Evolutionary conservation across 2,329 filamentous ascomycete species (phyloP), one percentile per base, ranked within the genome.

Genomic region (Magnaporthiopsis incrustans): DNA sequence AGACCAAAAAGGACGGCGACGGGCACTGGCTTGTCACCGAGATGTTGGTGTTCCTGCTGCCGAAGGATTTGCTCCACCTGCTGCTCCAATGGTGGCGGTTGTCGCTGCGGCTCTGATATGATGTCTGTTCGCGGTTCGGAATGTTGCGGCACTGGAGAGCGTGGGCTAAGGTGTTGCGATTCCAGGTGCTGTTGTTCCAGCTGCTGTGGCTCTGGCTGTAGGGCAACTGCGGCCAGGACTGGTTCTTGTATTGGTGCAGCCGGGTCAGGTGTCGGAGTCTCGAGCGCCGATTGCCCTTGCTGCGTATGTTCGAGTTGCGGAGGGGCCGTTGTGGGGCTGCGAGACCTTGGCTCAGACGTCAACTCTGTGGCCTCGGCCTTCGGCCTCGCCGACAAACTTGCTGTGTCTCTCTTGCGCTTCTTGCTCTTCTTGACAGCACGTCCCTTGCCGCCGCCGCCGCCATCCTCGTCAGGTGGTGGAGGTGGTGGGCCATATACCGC

Each of bases 401-500:
- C 10, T 14, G 26, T 53, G 38, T 65, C 59, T 35, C 33, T 62
- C 32, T 58, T 50, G 25, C 64, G 60, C 33, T 66, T 59, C 32
- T 18, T 61, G 58, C 26, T 44, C 22, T 57, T 33, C 18, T 62
- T 60, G 32, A 10, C 32, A 38, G 15, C 53, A 15, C 25, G 26
- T n/a, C 25, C 25, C n/a, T 59, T 56, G 22, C 60, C 59, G 14
- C n/a, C 35, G 1, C 62, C 58, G 15, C 62, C 58, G 12, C 64
- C 62, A 33, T 66, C 35, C 32, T 65, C 59, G n/a, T 66, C 67
- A 11, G n/a, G 62, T 3, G 59, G 25, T 4, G n/a, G n/a, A n/a
- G 30, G 30, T 30, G n/a, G 35, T n/a, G n/a, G n/a, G n/a, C 22
- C 59, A 27, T 26, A 25, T 69, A 67, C 59, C 65, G 70, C 25